These are phyloP conservation scores for Nothophaeocryptopus gaeumannii DNA, from an alignment of 2,329 filamentous ascomycete species.

Conservation along the genomic window DNA sequence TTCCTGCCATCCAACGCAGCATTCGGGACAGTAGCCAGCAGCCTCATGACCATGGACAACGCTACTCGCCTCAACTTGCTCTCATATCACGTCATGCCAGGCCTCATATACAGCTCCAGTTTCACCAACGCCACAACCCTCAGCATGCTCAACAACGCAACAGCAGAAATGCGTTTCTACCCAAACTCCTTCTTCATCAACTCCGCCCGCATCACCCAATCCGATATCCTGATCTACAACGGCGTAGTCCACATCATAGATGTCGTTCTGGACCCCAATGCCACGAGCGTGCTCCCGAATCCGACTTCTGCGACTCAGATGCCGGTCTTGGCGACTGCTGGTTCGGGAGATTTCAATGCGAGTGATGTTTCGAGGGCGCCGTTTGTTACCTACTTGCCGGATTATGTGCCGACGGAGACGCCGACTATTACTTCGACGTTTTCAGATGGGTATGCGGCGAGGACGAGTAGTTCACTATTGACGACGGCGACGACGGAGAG, in stretches of 20 bases:
- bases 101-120: slow-evolving; percentile 32
- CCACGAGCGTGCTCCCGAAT: slow-evolving; percentile 38
- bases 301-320: slow-evolving; percentile 37
- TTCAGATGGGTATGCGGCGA: not conserved
- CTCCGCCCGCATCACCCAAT: slow-evolving; percentile 50
- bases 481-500: not conserved
- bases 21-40: slow-evolving; percentile 36
- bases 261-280: slow-evolving; percentile 49
- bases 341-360: slow-evolving; percentile 7
- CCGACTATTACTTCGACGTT: slow-evolving; percentile 1
- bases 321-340: slow-evolving; percentile 30
- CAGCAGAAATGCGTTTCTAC: slow-evolving; percentile 45
- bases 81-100: slow-evolving; percentile 37
- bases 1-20: slow-evolving; percentile 34
- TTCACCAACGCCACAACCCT: slow-evolving; percentile 30
- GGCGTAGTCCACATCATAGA: slow-evolving; percentile 57
- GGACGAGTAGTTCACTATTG: not conserved
- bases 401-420: slow-evolving; percentile 14
- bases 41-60: slow-evolving; percentile 31
- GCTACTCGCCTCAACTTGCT: slow-evolving; percentile 33
- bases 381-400: slow-evolving; percentile 21
- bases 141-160: slow-evolving; percentile 31
- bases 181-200: slow-evolving; percentile 49
- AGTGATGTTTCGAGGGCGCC: slow-evolving; percentile 9
- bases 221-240: slow-evolving; percentile 53